A percentile compares a stretch with the other conserved stretches of the same genome.
These are phyloP conservation scores for Brettanomyces naardenensis DNA, from an alignment of 805 yeast genomes.

Conservation along the genomic window DNA sequence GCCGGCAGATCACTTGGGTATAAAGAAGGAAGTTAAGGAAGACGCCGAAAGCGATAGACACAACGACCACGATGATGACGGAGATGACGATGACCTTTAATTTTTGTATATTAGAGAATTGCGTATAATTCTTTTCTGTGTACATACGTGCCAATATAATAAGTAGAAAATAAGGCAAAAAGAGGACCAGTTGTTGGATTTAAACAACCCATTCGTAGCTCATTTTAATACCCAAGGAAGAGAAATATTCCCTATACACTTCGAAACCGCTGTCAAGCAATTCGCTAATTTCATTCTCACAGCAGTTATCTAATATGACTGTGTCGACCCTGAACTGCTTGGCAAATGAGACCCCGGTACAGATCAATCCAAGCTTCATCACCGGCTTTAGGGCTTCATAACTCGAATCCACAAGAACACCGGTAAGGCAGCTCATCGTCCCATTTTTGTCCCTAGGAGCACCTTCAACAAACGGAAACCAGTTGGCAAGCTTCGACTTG, in stretches of 20 bases:
- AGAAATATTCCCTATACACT: slow-evolving; percentile 15
- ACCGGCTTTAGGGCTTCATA: slow-evolving; percentile 46
- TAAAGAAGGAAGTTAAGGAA: too few relatives aligned
- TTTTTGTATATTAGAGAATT: not conserved
- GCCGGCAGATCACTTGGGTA: too few relatives aligned
- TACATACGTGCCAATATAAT: too few relatives aligned
- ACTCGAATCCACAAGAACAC: slow-evolving; percentile 44
- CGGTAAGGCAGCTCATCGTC: slow-evolving; percentile 26
- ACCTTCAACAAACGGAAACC: slow-evolving; percentile 49
- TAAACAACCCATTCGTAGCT: slow-evolving; percentile 11
- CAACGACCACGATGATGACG: too few relatives aligned
- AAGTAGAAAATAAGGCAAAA: too few relatives aligned
- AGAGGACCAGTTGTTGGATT: too few relatives aligned
- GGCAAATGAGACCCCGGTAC: slow-evolving; percentile 44
- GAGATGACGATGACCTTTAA: too few relatives aligned
- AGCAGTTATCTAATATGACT: slow-evolving; percentile 10
- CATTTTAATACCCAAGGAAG: slow-evolving; percentile 16
- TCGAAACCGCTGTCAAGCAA: slow-evolving; percentile 20
- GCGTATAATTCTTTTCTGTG: not conserved
- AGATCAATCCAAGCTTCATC: slow-evolving; percentile 48
- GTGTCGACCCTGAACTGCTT: slow-evolving; percentile 22
- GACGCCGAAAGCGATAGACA: too few relatives aligned
- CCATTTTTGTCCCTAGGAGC: not conserved
- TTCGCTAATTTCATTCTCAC: slow-evolving; percentile 8
- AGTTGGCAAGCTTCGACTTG: slow-evolving; percentile 35